Evolutionary conservation across 2,329 filamentous ascomycete species (phyloP).

Genomic region (Alternaria viburni): DNA sequence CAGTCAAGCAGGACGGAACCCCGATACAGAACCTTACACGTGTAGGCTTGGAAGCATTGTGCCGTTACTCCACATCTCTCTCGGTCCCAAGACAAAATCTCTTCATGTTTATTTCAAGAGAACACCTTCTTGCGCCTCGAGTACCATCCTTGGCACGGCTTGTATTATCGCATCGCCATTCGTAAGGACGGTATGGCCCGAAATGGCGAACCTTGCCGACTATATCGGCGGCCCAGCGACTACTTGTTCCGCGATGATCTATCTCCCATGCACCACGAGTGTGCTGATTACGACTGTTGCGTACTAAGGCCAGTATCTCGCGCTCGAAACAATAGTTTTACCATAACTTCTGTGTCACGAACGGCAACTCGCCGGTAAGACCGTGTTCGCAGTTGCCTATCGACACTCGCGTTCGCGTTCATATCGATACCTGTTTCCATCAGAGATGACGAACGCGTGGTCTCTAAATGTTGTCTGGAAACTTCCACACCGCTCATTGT

Average conservation of each 20-base stretch:
- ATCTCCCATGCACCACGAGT: neutral
- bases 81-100: neutral
- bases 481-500: constrained; percentile 43
- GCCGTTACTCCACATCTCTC: neutral
- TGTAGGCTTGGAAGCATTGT: neutral
- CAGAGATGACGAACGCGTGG: constrained; percentile 50
- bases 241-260: neutral
- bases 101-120: neutral
- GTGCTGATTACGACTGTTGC: neutral
- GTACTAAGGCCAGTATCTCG: neutral
- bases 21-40: neutral
- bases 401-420: constrained; percentile 23
- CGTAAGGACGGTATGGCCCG: neutral
- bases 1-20: neutral
- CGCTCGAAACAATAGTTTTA: neutral
- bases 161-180: neutral
- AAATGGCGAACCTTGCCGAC: neutral
- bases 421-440: constrained; percentile 48
- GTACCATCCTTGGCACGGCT: neutral
- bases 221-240: neutral
- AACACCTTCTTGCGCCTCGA: neutral
- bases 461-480: constrained; percentile 56
- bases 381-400: constrained; percentile 13
- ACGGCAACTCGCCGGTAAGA: neutral
- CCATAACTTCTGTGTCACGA: neutral